Base-by-base conservation (phyloP, 2,329 filamentous ascomycete species). In the Calycina herbarum region DNA sequence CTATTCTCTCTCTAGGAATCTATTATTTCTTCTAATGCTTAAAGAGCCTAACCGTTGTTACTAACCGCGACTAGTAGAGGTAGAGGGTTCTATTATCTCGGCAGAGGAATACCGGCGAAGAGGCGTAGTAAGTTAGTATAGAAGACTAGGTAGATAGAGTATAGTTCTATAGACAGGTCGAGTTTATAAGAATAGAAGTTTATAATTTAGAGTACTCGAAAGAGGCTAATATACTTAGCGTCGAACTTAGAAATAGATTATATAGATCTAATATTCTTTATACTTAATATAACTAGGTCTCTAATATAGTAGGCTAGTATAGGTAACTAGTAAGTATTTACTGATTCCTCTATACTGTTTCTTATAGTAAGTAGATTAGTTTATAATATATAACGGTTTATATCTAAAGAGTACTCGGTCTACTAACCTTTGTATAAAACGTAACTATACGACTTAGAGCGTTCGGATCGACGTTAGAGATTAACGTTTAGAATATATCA, bases 191-290 rank as follows among this genome's bases (percentile, higher is more conserved):
- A 35, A 7, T 31, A 5, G 1, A 31, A 33, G 24, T 59, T 59
- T 1, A 59, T 40, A 4, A 59, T 24, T 63, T 62, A 24, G 29
- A n/a, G 29, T 48, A 65, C 31, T 54, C 24, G 33, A 11, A 51
- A 65, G 33, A 38, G 64, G 20, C 64, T 54, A 20, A 57, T 42
- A 33, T 59, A 59, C 33, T 33, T 33, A 5, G n/a, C n/a, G 11
- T 59, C 57, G 8, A 59, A 59, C n/a, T 59, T 59, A 1, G 15
- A 17, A 1, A 48, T n/a, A n/a, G n/a, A n/a, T n/a, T n/a, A n/a
- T n/a, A n/a, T n/a, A n/a, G n/a, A n/a, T n/a, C n/a, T n/a, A 29
- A 57, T 58, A 40, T 65, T 65, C 4, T 51, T 48, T 10, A 38
- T 51, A 17, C 61, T 40, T 2, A 65, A 20, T 15, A 45, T 31